Conservation (phyloP, 352 stramenopile species). For the Phytopythium vexans region DNA sequence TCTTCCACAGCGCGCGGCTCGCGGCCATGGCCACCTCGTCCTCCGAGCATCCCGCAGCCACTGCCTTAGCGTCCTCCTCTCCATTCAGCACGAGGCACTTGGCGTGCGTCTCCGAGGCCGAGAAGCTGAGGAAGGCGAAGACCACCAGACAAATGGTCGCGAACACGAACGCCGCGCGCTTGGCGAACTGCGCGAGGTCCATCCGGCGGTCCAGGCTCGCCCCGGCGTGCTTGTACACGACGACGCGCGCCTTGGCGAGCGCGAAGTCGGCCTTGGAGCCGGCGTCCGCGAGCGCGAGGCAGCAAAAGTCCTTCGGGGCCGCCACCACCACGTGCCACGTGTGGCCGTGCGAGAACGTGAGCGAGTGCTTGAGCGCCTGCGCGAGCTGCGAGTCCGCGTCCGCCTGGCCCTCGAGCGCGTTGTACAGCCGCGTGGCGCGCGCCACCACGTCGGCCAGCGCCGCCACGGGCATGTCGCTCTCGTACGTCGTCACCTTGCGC, state of each 20-base stretch:
- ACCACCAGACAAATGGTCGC: constrained; percentile 59
- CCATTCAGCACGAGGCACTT: constrained; percentile 22
- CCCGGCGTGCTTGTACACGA: constrained; percentile 67
- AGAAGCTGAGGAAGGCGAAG: constrained; percentile 57
- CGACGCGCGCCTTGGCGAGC: constrained; percentile 48
- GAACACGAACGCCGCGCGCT: constrained; percentile 53
- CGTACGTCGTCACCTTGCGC: constrained; percentile 47
- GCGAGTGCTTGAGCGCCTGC: constrained; percentile 62
- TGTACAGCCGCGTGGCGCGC: constrained; percentile 37
- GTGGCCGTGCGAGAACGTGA: constrained; percentile 59
- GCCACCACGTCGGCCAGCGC: constrained; percentile 36
- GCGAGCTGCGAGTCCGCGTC: constrained; percentile 49
- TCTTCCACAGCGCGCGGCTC: constrained; percentile 49
- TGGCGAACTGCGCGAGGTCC: constrained; percentile 57
- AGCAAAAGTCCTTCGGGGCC: constrained; percentile 51
- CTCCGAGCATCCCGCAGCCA: constrained; percentile 40
- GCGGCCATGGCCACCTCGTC: constrained; percentile 40
- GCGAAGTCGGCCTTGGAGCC: constrained; percentile 47
- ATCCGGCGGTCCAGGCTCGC: constrained; percentile 45
- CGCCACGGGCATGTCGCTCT: constrained; percentile 52
- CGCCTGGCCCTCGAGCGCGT: constrained; percentile 26
- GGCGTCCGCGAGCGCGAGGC: constrained; percentile 43
- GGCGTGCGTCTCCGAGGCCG: constrained; percentile 34
- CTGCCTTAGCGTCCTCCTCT: constrained; percentile 3
- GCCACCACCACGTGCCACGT: constrained; percentile 73